A percentile compares a stretch with the other conserved stretches of the same genome.
Conservation (phyloP, 73 alveolate genomes). For the Paraurostyla sp. region DNA sequence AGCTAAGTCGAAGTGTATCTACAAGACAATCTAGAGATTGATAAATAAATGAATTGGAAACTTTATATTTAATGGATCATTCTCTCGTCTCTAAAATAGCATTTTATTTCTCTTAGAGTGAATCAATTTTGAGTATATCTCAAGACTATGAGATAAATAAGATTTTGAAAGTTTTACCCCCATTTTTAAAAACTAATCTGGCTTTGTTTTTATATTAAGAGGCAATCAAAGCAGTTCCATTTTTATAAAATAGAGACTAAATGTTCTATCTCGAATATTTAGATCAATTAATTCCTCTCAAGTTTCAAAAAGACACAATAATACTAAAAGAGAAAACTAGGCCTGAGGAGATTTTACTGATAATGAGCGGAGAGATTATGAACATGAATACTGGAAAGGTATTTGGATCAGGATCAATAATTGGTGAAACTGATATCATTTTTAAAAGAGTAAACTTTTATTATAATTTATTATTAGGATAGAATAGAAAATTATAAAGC, state of each 20-base stretch:
- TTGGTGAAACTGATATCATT: slow-evolving; percentile 52
- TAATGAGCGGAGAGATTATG: slow-evolving; percentile 24
- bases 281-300: slow-evolving; percentile 35
- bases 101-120: slow-evolving; percentile 12
- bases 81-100: neutral
- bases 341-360: slow-evolving; percentile 35
- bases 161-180: slow-evolving; percentile 38
- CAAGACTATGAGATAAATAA: slow-evolving; percentile 42
- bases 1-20: slow-evolving; percentile 14
- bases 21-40: slow-evolving; percentile 34
- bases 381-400: neutral
- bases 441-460: neutral
- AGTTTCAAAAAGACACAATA: slow-evolving; percentile 29
- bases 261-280: slow-evolving; percentile 15
- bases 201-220: slow-evolving; percentile 42
- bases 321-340: neutral
- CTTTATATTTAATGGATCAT: neutral
- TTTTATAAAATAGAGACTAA: slow-evolving; percentile 26
- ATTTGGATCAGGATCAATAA: slow-evolving; percentile 35
- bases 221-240: slow-evolving; percentile 45
- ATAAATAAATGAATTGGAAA: neutral
- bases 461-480: neutral
- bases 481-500: slow-evolving; percentile 8
- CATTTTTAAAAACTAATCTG: slow-evolving; percentile 20
- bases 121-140: slow-evolving; percentile 8